Evolutionary conservation across 352 stramenopile species (phyloP).

Genomic region (Globisporangium takayamanum): DNA sequence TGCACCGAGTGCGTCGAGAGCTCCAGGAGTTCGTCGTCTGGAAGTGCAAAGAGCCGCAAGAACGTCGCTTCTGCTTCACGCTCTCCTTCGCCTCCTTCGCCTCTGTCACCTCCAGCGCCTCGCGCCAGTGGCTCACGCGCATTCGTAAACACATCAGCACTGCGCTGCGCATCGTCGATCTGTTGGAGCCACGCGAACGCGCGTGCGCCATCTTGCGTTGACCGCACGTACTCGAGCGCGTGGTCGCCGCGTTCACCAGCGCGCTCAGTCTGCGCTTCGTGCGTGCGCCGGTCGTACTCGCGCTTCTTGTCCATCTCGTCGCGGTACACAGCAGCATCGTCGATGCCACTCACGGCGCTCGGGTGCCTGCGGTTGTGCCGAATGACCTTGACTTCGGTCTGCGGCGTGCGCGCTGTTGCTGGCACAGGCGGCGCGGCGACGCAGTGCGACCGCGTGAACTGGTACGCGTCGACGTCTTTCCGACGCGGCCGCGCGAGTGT

Average conservation of each 20-base stretch:
- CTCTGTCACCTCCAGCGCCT: conserved; percentile 8
- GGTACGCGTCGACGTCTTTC: conserved; percentile 46
- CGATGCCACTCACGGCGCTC: conserved; percentile 22
- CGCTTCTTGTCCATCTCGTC: conserved; percentile 31
- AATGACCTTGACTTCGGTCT: conserved; percentile 39
- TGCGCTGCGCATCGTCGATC: conserved; percentile 38
- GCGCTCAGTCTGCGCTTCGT: conserved; percentile 31
- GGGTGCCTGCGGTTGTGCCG: conserved; percentile 40
- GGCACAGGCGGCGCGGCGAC: conserved; percentile 7
- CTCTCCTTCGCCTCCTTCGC: conserved; percentile 9
- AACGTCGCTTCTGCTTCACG: conserved; percentile 27
- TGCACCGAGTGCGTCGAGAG: conserved; percentile 31
- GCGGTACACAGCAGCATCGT: conserved; percentile 36
- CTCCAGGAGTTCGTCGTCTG: conserved; percentile 23
- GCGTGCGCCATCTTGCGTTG: conserved; percentile 29
- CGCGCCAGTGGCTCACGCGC: conserved; percentile 7
- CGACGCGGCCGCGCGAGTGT: conserved; percentile 23
- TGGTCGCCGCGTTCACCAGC: conserved; percentile 28
- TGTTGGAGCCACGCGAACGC: conserved; percentile 47
- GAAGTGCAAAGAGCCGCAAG: conserved; percentile 34
- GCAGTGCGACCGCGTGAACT: conserved; percentile 50
- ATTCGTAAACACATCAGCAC: conserved; percentile 13
- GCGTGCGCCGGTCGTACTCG: conserved; percentile 25
- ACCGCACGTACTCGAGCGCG: conserved; percentile 26
- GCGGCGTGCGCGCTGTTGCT: conserved; percentile 3